Conservation (phyloP, 2,329 filamentous ascomycete species). For the Talaromyces sp. region DNA sequence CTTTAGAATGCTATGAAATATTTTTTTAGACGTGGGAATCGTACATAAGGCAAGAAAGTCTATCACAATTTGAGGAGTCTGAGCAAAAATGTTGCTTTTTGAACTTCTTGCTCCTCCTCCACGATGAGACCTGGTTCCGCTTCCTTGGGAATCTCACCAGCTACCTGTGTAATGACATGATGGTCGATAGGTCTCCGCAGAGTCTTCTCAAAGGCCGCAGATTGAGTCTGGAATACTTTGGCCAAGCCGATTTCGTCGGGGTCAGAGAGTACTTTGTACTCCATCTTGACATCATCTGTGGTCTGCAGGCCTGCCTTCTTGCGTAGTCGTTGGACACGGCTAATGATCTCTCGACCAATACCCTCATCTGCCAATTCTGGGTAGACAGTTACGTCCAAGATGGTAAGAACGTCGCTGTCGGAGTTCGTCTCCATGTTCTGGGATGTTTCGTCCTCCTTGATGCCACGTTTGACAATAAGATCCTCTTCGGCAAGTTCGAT, state of each 20-base stretch:
- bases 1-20: conserved; percentile 1
- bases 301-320: conserved; percentile 90
- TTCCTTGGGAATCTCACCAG: conserved; percentile 54
- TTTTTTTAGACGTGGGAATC: conserved; percentile 11
- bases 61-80: conserved; percentile 68
- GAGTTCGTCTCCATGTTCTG: conserved; percentile 81
- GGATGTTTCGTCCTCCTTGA: conserved; percentile 68
- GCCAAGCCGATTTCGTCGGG: conserved; percentile 72
- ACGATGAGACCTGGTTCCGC: conserved; percentile 63
- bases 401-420: conserved; percentile 83
- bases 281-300: conserved; percentile 94
- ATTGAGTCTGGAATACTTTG: conserved; percentile 66
- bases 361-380: conserved; percentile 85
- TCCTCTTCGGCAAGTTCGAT: conserved; percentile 81
- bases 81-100: conserved; percentile 75
- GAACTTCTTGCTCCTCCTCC: conserved; percentile 81
- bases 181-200: conserved; percentile 73
- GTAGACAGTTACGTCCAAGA: conserved; percentile 79
- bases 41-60: conserved; percentile 2
- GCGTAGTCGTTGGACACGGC: conserved; percentile 83
- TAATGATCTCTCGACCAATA: conserved; percentile 84
- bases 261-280: conserved; percentile 77
- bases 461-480: conserved; percentile 73
- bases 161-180: conserved; percentile 51
- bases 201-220: conserved; percentile 68